Conservation (phyloP, 2,329 filamentous ascomycete species). For the Pseudocercospora macadamiae region DNA sequence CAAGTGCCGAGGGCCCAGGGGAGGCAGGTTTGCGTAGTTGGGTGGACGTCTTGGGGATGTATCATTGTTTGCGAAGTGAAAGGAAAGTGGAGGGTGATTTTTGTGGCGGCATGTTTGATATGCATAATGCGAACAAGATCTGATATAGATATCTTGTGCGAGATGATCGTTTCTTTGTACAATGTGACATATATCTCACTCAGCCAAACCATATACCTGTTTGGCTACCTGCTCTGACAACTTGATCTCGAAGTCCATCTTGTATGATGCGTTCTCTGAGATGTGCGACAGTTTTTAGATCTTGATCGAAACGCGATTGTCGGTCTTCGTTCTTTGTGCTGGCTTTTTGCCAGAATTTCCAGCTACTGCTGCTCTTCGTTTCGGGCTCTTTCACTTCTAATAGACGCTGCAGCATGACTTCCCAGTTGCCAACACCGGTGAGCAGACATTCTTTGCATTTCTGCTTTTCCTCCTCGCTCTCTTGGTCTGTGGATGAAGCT, state of each 20-base stretch:
- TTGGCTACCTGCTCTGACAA: slow-evolving; percentile 6
- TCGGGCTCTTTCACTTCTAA: slow-evolving; percentile 24
- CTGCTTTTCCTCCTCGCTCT: slow-evolving; percentile 30
- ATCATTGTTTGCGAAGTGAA: too few species aligned
- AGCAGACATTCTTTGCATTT: slow-evolving; percentile 77
- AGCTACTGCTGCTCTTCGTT: slow-evolving; percentile 22
- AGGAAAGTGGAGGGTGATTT: background rate
- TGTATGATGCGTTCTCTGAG: slow-evolving; percentile 18
- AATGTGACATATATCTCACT: background rate
- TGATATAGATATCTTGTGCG: background rate
- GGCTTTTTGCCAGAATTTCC: slow-evolving; percentile 29
- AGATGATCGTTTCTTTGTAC: background rate
- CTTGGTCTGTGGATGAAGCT: slow-evolving; percentile 16
- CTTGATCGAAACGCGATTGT: slow-evolving; percentile 7
- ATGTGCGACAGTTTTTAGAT: slow-evolving; percentile 7
- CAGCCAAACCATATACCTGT: slow-evolving; percentile 20
- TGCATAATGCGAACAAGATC: background rate
- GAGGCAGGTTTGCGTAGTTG: background rate
- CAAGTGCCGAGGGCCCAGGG: background rate
- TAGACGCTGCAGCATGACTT: slow-evolving; percentile 68
- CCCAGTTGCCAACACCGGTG: slow-evolving; percentile 80
- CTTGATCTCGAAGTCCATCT: slow-evolving; percentile 14
- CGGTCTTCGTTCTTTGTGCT: slow-evolving; percentile 18
- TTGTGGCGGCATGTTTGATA: background rate
- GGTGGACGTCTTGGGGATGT: background rate